Evolutionary conservation across 371 early-diverging fungal species (phyloP).

Genomic region (Mortierella sp.): DNA sequence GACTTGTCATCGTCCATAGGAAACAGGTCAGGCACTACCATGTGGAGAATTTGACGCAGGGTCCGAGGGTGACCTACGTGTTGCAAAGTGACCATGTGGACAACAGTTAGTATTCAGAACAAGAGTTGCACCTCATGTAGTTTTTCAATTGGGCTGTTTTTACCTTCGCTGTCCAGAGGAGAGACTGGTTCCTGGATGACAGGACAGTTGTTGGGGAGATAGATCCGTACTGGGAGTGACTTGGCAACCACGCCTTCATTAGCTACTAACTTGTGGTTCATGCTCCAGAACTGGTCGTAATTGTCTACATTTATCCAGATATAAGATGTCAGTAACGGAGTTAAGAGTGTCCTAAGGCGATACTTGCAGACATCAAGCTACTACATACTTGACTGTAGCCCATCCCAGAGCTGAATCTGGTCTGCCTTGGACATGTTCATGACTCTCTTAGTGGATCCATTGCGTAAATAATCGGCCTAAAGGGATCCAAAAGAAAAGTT

Average conservation of each 20-base stretch:
- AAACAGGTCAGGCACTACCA: neutral
- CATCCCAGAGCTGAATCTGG: slow-evolving; percentile 70
- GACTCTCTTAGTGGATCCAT: slow-evolving; percentile 68
- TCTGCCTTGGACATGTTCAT: slow-evolving; percentile 75
- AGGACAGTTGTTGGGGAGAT: slow-evolving; percentile 62
- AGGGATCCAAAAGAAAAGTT: neutral
- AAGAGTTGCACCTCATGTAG: no score
- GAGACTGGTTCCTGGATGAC: slow-evolving; percentile 62
- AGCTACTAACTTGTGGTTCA: slow-evolving; percentile 62
- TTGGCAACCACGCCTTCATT: slow-evolving; percentile 50
- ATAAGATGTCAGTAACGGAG: neutral
- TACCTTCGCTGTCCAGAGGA: slow-evolving; percentile 50
- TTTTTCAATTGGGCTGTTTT: neutral
- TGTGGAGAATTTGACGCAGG: neutral
- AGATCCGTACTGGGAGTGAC: slow-evolving; percentile 62
- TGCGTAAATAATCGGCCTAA: slow-evolving; percentile 73
- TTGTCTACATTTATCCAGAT: slow-evolving; percentile 36
- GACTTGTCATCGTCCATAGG: neutral
- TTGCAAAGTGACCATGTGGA: no score
- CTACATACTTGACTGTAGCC: slow-evolving; percentile 55
- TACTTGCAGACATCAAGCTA: no score
- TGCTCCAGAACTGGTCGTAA: slow-evolving; percentile 65
- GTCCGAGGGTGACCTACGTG: neutral
- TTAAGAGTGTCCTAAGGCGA: no score
- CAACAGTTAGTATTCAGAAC: no score